Percentiles rank a stretch among this genome's conserved stretches.
phyloP scores from a whole-genome alignment of 2,329 filamentous ascomycete species.

The Aspergillus flavus region DNA sequence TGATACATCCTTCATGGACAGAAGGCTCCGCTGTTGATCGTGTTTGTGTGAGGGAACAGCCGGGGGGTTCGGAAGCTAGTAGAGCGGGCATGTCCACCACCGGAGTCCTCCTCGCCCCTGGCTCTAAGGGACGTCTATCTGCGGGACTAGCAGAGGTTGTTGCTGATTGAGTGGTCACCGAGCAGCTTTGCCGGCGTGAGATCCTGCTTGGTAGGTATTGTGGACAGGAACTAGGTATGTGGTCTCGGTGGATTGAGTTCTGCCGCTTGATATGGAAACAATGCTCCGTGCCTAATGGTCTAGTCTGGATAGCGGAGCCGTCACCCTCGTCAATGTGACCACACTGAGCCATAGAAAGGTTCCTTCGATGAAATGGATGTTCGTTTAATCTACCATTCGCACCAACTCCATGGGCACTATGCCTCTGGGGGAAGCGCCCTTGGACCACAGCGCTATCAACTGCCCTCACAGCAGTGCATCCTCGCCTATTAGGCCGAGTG shows the following conservation, averaged over 20 bases:
- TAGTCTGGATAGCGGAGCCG: neutral
- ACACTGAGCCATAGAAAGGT: constrained; percentile 27
- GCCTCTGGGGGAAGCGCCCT: constrained; percentile 43
- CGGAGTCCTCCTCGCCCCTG: neutral
- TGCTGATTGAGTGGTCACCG: neutral
- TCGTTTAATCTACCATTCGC: constrained; percentile 31
- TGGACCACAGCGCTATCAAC: constrained; percentile 45
- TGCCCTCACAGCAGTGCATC: constrained; percentile 37
- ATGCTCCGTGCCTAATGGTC: neutral
- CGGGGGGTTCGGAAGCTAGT: neutral
- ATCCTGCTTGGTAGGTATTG: neutral
- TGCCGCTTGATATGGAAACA: neutral
- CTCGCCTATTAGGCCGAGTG: constrained; percentile 16
- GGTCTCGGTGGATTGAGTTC: neutral
- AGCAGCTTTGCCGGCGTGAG: neutral
- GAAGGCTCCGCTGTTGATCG: constrained; percentile 9
- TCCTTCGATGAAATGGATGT: constrained; percentile 39
- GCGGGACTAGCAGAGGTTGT: too few relatives aligned
- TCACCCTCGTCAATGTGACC: constrained; percentile 7
- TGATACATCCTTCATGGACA: constrained; percentile 2
- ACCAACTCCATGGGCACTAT: constrained; percentile 45
- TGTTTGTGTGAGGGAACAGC: constrained; percentile 12
- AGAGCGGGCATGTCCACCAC: neutral
- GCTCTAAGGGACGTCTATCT: neutral
- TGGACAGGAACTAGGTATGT: neutral